Evolutionary conservation across 345 rosid species (phyloP).

Genomic region (Crucihimalaya himalaica): DNA sequence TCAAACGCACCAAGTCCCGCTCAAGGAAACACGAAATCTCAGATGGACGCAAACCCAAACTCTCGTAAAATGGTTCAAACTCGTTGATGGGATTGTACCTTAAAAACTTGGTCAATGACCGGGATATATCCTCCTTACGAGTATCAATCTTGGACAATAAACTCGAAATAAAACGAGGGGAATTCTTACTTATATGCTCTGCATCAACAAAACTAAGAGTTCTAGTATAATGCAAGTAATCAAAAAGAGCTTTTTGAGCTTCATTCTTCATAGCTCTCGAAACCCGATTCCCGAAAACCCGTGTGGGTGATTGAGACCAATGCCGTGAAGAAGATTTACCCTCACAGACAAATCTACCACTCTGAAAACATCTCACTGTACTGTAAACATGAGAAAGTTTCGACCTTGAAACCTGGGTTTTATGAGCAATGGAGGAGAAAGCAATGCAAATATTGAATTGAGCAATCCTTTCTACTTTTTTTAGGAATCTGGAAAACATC

Average conservation of each 20-base stretch:
- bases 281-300: conserved; percentile 33
- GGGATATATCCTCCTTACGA: conserved; percentile 40
- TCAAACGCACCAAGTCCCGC: conserved; percentile 52
- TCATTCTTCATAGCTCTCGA: conserved; percentile 37
- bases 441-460: conserved; percentile 33
- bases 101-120: conserved; percentile 50
- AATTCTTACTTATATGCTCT: conserved; percentile 66
- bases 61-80: conserved; percentile 88
- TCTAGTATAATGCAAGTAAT: conserved; percentile 70
- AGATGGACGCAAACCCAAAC: conserved; percentile 60
- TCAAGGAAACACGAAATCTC: conserved; percentile 55
- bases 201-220: conserved; percentile 60
- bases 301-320: conserved; percentile 38
- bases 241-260: conserved; percentile 69
- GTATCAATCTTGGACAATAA: conserved; percentile 45
- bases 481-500: conserved; percentile 9
- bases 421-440: conserved; percentile 36
- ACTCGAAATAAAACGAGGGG: conserved; percentile 52
- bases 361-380: conserved; percentile 41
- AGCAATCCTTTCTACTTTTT: conserved; percentile 32
- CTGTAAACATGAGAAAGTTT: conserved; percentile 33
- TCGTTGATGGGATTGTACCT: conserved; percentile 82
- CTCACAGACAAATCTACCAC: conserved; percentile 34
- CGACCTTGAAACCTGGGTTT: conserved; percentile 27
- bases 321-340: conserved; percentile 26